Percentiles rank a stretch among this genome's conserved stretches.
Evolutionary conservation across 2,329 filamentous ascomycete species (phyloP).

Genomic region (Monilinia fructicola): DNA sequence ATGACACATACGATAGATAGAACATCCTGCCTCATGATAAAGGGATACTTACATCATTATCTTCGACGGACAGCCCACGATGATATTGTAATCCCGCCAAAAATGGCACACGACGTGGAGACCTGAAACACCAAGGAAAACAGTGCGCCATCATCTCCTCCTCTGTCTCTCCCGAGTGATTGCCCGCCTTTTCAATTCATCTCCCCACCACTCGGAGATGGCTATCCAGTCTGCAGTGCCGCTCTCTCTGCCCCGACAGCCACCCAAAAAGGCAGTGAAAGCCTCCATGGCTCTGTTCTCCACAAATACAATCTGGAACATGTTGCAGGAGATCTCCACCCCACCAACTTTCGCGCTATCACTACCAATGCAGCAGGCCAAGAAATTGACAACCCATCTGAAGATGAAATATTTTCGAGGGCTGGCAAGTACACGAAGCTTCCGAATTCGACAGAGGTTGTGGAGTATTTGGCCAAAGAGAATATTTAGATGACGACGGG

Average conservation of each 20-base stretch:
- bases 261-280: background rate
- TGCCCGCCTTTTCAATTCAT: background rate
- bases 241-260: constrained; percentile 1
- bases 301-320: background rate
- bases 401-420: background rate
- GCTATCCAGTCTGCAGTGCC: background rate
- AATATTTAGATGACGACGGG: background rate
- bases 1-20: background rate
- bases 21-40: background rate
- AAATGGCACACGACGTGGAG: background rate
- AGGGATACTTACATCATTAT: background rate
- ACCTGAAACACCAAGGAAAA: background rate
- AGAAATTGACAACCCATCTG: constrained; percentile 3
- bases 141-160: background rate
- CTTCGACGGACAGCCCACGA: background rate
- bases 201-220: background rate
- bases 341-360: background rate
- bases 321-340: background rate
- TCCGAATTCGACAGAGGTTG: background rate
- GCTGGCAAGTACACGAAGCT: background rate
- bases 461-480: constrained; percentile 1
- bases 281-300: background rate
- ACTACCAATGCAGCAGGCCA: background rate
- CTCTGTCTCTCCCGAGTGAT: background rate
- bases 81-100: background rate